A percentile compares a stretch with the other conserved stretches of the same genome.
phyloP scores from a whole-genome alignment of 164 flowering plant species.

The Dillenia suffruticosa region DNA sequence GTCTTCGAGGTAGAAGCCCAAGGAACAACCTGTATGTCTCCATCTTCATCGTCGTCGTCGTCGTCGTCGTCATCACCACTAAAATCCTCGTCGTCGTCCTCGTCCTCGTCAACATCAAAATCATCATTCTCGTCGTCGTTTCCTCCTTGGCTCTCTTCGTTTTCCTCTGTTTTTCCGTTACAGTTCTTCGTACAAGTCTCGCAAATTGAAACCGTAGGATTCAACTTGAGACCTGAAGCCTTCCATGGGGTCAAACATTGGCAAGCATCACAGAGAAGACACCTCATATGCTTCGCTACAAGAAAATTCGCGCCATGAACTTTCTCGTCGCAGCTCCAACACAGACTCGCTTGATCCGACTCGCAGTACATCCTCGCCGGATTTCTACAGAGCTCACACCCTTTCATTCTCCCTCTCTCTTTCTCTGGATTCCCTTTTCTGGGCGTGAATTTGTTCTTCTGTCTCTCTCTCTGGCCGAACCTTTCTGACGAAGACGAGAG shows the following conservation, averaged over 20 bases:
- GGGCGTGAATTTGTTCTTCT: background rate
- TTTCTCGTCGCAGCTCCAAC: slow-evolving; percentile 70
- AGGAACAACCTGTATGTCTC: slow-evolving; percentile 39
- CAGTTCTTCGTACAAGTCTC: slow-evolving; percentile 21
- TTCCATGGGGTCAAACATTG: slow-evolving; percentile 64
- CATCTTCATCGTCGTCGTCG: slow-evolving; percentile 24
- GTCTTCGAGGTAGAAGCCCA: slow-evolving; percentile 24
- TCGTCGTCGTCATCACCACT: slow-evolving; percentile 10
- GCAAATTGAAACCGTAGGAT: slow-evolving; percentile 49
- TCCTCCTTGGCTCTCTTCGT: background rate
- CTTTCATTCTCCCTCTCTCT: slow-evolving; percentile 31
- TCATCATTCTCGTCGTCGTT: slow-evolving; percentile 8
- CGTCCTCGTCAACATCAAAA: slow-evolving; percentile 5
- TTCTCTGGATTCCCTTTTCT: background rate
- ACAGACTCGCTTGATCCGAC: slow-evolving; percentile 70
- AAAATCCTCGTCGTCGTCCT: slow-evolving; percentile 10
- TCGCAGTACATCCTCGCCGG: slow-evolving; percentile 66
- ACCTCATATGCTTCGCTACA: slow-evolving; percentile 54
- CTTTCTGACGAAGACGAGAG: background rate
- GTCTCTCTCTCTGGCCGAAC: background rate
- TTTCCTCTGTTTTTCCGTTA: background rate
- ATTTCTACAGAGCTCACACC: slow-evolving; percentile 52
- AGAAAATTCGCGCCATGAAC: slow-evolving; percentile 86
- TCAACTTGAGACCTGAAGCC: slow-evolving; percentile 55
- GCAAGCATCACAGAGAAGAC: slow-evolving; percentile 57